phyloP scores from a whole-genome alignment of 2,329 filamentous ascomycete species.

The Myriosclerotinia scirpicola region DNA sequence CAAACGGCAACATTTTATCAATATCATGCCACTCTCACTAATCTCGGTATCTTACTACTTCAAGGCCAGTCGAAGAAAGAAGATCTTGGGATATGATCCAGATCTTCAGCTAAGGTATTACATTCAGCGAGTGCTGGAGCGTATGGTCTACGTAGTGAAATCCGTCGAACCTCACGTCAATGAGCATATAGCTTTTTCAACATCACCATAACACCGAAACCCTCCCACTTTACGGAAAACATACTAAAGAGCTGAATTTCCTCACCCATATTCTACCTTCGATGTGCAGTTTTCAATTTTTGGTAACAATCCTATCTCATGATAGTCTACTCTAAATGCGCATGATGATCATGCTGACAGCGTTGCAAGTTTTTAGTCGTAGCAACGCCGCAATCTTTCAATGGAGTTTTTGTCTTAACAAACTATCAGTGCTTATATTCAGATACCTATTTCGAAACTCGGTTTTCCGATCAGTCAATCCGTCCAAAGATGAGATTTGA shows the following conservation, averaged over 20 bases:
- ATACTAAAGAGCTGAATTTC: not conserved
- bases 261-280: fast-evolving
- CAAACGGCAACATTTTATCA: not conserved
- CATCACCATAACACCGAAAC: too few relatives aligned
- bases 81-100: fast-evolving
- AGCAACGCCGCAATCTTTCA: not conserved
- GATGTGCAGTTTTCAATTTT: not conserved
- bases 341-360: not conserved
- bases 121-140: not conserved
- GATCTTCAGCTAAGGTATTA: not conserved
- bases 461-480: not conserved
- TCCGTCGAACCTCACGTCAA: not conserved
- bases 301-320: not conserved
- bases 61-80: not conserved
- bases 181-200: not conserved
- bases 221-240: too few relatives aligned
- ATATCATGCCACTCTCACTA: not conserved
- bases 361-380: not conserved
- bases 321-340: slow-evolving; percentile 6
- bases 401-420: not conserved
- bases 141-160: not conserved
- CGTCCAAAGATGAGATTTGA: not conserved
- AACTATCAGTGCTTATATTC: not conserved
- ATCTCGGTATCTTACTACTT: not conserved
- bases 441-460: too few relatives aligned